A percentile compares a stretch with the other conserved stretches of the same genome.
Evolutionary conservation across 73 alveolate species (phyloP).

Genomic region (Symbiodinium pilosum): DNA sequence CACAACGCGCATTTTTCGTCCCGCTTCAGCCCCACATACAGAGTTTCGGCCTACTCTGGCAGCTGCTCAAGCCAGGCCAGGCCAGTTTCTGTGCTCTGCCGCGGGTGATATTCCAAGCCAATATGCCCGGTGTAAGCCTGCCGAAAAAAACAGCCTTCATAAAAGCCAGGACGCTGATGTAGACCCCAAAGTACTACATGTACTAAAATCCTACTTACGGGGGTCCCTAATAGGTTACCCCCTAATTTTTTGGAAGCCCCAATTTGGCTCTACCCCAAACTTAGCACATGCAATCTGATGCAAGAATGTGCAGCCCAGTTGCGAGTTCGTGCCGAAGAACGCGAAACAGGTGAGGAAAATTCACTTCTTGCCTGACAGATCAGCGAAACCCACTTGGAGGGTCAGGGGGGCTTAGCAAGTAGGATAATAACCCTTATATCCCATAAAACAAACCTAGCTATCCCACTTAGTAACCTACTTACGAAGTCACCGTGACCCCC

Average conservation of each 20-base stretch:
- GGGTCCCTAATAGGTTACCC: neutral
- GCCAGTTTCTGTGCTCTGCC: slow-evolving; percentile 51
- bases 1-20: too few species aligned
- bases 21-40: neutral
- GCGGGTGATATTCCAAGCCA: slow-evolving; percentile 76
- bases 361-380: slow-evolving; percentile 47
- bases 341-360: slow-evolving; percentile 28
- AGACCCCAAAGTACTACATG: neutral
- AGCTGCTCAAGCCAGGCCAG: slow-evolving; percentile 48
- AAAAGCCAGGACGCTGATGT: neutral
- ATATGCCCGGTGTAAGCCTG: slow-evolving; percentile 66
- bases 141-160: neutral
- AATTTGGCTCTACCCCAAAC: too few species aligned
- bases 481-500: too few species aligned
- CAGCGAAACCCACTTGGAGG: neutral
- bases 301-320: slow-evolving; percentile 3
- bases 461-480: neutral
- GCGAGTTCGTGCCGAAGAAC: slow-evolving; percentile 57
- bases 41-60: neutral
- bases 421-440: too few species aligned
- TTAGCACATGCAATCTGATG: too few species aligned
- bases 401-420: neutral
- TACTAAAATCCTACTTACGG: too few species aligned
- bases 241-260: too few species aligned
- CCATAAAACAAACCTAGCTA: too few species aligned